Evolutionary conservation across 2,329 filamentous ascomycete species (phyloP), one percentile per base, ranked within the genome.

Genomic region (Fusarium liriodendri): DNA sequence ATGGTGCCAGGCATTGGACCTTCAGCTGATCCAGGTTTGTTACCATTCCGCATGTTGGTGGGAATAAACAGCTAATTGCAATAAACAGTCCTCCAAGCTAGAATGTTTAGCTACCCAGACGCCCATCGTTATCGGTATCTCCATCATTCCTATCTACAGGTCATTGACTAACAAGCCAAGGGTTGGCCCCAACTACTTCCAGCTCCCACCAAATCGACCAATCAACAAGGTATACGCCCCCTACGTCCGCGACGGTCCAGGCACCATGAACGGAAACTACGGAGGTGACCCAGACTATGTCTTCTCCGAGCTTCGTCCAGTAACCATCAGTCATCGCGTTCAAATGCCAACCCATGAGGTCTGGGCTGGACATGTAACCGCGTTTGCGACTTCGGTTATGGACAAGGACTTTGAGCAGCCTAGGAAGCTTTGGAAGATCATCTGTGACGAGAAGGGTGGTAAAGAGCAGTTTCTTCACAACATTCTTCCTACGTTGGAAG

Each of bases 1-100:
- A 85, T 93, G 82, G 90, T 93, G 0, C 91, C 91, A 0, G 91
- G 92, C 6, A 85, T 91, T 62, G 90, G 87, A 54, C 87, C 90
- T 1, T 89, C 89, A 0, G 89, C 89, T 16, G 91, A 94, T 78
- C 89, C 90, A 0, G 86, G 69, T 74, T 50, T 5, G 22, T 18
- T 1, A 6, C 22, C 22, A 16, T 27, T 27, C 1, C 4, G 0
- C 4, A 0, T 0, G 8, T 18, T 47, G 14, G 8, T 1, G 42
- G 27, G 22, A 47, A 4, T 7, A 27, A 47, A 10, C 8, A 25
- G 2, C 42, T 47, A 5, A 55, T 4, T 1, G 4, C 11, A 16
- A 60, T n/a, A n/a, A 37, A 6, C 6, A 64, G 74, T 91, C 47
- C 85, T 91, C 1, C 89, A 91, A 80, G 86, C 87, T 0, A 86